Percentiles rank a stretch among this genome's conserved stretches.
Evolutionary conservation across 495 filamentous ascomycete genomes (phyloP).

Genomic region (Penicillium paradoxum): DNA sequence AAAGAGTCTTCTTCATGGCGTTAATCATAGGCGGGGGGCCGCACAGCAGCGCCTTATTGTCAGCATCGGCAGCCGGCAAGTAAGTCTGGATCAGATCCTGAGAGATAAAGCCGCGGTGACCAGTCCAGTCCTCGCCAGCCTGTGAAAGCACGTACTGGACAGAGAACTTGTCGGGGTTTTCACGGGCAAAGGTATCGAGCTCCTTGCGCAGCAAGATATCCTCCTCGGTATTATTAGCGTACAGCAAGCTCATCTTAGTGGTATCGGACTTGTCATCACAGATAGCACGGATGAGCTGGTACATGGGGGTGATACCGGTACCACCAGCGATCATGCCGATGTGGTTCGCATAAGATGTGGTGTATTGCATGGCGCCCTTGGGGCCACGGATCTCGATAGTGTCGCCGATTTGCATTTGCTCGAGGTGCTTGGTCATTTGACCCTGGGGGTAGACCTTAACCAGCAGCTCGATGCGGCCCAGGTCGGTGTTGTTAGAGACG

Average conservation of each 20-base stretch:
- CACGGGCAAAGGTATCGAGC: constrained; percentile 41
- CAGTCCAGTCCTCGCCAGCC: constrained; percentile 20
- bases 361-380: constrained; percentile 46
- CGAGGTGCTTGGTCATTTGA: constrained; percentile 36
- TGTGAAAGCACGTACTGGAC: constrained; percentile 40
- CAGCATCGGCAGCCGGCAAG: constrained; percentile 5
- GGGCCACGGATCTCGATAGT: constrained; percentile 45
- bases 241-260: constrained; percentile 44
- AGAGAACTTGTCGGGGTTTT: constrained; percentile 35
- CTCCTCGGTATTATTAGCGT: constrained; percentile 35
- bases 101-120: constrained; percentile 19
- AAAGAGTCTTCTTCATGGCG: constrained; percentile 28
- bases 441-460: constrained; percentile 41
- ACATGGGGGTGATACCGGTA: constrained; percentile 49
- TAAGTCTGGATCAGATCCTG: constrained; percentile 15
- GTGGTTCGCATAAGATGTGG: constrained; percentile 22
- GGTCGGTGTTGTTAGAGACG: constrained; percentile 39
- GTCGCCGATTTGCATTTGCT: constrained; percentile 34
- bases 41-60: constrained; percentile 28
- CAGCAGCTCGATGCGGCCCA: constrained; percentile 34
- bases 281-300: constrained; percentile 48
- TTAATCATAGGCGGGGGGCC: constrained; percentile 31
- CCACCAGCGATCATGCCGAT: constrained; percentile 39
- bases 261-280: constrained; percentile 43
- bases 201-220: constrained; percentile 41